A percentile compares a stretch with the other conserved stretches of the same genome.
Conservation (phyloP, 2,329 filamentous ascomycete genomes). For the Cytospora mali region DNA sequence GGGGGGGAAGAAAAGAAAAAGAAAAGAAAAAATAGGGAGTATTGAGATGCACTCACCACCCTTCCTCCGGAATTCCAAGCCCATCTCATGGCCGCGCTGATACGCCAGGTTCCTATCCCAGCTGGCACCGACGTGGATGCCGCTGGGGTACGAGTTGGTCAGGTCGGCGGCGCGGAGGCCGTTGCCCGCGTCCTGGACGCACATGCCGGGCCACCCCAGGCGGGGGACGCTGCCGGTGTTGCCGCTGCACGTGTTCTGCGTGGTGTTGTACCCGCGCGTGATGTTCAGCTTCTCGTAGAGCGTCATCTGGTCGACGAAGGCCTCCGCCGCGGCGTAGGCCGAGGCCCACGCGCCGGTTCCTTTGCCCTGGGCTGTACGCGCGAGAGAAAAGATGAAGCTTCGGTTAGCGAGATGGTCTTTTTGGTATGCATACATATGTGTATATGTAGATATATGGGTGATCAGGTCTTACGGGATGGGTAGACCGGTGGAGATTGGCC, state of each 20-base stretch:
- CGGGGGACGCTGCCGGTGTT: conserved; percentile 50
- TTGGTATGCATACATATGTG: not conserved
- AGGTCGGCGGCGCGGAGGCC: conserved; percentile 52
- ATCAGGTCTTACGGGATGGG: conserved; percentile 30
- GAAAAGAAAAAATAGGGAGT: too few species aligned
- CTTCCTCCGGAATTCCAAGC: conserved; percentile 58
- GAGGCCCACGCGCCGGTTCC: conserved; percentile 51
- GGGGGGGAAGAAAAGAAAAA: too few species aligned
- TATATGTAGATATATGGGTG: not conserved
- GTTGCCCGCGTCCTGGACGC: conserved; percentile 53
- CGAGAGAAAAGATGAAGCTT: not conserved
- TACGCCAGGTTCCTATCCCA: conserved; percentile 60
- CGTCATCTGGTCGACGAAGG: conserved; percentile 63
- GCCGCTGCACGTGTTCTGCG: conserved; percentile 55
- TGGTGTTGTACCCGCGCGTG: conserved; percentile 42
- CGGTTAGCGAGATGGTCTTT: not conserved
- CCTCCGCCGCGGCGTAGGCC: conserved; percentile 60
- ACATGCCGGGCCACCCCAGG: conserved; percentile 50
- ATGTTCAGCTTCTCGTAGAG: conserved; percentile 65
- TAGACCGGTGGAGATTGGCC: conserved; percentile 28
- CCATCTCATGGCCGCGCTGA: conserved; percentile 55
- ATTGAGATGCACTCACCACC: conserved; percentile 46
- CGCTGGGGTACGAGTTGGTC: conserved; percentile 52
- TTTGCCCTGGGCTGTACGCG: conserved; percentile 31
- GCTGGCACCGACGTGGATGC: conserved; percentile 49